Percentiles rank a stretch among this genome's conserved stretches.
phyloP scores from a whole-genome alignment of 176 grass and related monocot genomes.

The bread wheat (Triticum aestivum) region DNA sequence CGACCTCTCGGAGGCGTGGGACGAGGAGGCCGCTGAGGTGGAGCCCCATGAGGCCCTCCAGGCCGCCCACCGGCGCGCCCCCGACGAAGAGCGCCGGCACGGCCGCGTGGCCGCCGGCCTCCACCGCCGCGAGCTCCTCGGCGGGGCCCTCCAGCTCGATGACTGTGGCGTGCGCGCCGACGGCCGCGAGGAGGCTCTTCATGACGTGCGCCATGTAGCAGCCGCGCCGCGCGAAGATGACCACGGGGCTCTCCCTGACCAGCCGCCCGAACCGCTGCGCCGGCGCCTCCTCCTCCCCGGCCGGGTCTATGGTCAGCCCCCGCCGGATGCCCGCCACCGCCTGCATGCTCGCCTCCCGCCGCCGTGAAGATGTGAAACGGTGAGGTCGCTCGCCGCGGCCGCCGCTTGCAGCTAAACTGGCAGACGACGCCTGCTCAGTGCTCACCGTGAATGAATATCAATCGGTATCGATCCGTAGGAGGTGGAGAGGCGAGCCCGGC shows the following conservation, averaged over 20 bases:
- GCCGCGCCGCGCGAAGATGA: constrained; percentile 60
- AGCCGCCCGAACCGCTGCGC: constrained; percentile 48
- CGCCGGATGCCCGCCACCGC: constrained; percentile 36
- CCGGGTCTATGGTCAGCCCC: constrained; percentile 57
- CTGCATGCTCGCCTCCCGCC: constrained; percentile 24
- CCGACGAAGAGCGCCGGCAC: constrained; percentile 85
- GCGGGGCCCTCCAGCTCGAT: constrained; percentile 68
- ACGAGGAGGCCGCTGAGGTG: constrained; percentile 73
- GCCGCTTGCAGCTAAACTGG: neutral
- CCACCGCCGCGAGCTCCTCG: constrained; percentile 41
- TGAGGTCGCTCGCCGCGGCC: too few relatives aligned
- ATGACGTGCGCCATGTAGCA: constrained; percentile 99
- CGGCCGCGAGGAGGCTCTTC: constrained; percentile 64
- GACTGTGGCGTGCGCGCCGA: constrained; percentile 83
- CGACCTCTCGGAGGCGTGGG: constrained; percentile 40
- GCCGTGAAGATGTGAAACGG: neutral
- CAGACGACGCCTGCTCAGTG: neutral
- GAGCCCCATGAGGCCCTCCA: constrained; percentile 88
- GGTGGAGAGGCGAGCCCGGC: neutral
- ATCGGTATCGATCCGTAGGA: neutral
- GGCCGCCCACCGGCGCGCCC: constrained; percentile 67
- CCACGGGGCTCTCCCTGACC: constrained; percentile 77
- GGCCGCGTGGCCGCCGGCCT: constrained; percentile 21
- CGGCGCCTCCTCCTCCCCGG: constrained; percentile 47
- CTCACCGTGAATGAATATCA: neutral